A percentile compares a stretch with the other conserved stretches of the same genome.
Evolutionary conservation across 2,329 filamentous ascomycete species (phyloP).

Genomic region (Venturia aucupariae): DNA sequence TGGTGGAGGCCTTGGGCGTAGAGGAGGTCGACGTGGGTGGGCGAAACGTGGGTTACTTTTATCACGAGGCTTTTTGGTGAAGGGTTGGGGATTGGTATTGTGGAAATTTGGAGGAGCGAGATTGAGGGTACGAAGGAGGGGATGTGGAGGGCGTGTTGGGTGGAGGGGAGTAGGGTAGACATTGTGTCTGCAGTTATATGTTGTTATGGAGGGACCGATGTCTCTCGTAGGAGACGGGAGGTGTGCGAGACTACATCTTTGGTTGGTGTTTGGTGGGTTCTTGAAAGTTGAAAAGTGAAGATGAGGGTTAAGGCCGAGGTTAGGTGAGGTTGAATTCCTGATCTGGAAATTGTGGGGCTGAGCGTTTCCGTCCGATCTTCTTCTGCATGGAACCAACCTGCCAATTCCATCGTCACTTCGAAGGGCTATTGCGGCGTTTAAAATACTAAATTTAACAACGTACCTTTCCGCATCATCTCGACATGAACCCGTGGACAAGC

Average conservation of each 20-base stretch:
- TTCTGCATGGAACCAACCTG: too few relatives aligned
- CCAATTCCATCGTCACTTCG: too few relatives aligned
- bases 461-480: too few relatives aligned
- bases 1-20: conserved; percentile 52
- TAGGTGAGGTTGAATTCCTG: not conserved
- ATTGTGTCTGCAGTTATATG: not conserved
- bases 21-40: conserved; percentile 53
- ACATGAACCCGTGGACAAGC: too few relatives aligned
- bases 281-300: not conserved
- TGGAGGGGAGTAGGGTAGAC: not conserved
- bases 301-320: not conserved
- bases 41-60: conserved; percentile 44
- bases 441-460: too few relatives aligned
- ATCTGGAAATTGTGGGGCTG: not conserved
- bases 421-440: too few relatives aligned
- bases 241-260: not conserved
- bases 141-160: not conserved
- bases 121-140: not conserved
- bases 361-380: too few relatives aligned
- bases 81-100: conserved; percentile 24
- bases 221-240: too few relatives aligned
- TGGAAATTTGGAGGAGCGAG: conserved; percentile 1
- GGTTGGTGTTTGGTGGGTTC: not conserved
- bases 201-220: too few relatives aligned
- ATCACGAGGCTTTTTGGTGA: conserved; percentile 34